These are phyloP conservation scores for Sordariomycetes sp. DNA, from an alignment of 2,329 filamentous ascomycete genomes.

Conservation along the genomic window DNA sequence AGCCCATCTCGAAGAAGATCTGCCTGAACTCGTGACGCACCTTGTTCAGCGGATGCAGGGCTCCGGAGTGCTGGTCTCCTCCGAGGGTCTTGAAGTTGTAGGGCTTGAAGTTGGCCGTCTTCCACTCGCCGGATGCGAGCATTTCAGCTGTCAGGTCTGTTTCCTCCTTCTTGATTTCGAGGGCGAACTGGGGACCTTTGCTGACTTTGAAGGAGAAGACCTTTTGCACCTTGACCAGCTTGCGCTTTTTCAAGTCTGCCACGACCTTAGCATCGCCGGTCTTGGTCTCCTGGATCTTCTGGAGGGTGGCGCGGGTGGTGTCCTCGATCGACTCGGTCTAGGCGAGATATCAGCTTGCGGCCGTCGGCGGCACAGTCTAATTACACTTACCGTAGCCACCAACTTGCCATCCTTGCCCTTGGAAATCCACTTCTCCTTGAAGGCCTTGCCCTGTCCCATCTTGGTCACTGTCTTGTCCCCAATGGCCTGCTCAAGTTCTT, in stretches of 20 bases:
- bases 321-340: conserved; percentile 70
- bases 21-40: conserved; percentile 91
- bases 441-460: conserved; percentile 89
- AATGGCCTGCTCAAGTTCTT: conserved; percentile 59
- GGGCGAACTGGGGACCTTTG: conserved; percentile 83
- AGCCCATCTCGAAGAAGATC: conserved; percentile 99
- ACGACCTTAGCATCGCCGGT: conserved; percentile 69
- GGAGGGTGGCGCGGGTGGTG: conserved; percentile 65
- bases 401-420: conserved; percentile 51
- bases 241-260: conserved; percentile 82
- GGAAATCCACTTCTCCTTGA: conserved; percentile 67
- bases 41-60: conserved; percentile 73
- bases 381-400: conserved; percentile 36
- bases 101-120: conserved; percentile 81
- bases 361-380: too few relatives aligned
- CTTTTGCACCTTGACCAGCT: conserved; percentile 77
- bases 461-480: conserved; percentile 67
- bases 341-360: too few relatives aligned
- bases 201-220: conserved; percentile 73
- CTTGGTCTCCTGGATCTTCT: conserved; percentile 60
- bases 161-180: conserved; percentile 84
- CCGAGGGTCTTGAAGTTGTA: conserved; percentile 68
- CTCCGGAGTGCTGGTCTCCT: conserved; percentile 50
- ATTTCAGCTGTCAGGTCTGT: conserved; percentile 94
- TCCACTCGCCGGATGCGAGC: conserved; percentile 81